phyloP scores from a whole-genome alignment of 2,329 filamentous ascomycete species.

The Aspergillus eucalypticola region DNA sequence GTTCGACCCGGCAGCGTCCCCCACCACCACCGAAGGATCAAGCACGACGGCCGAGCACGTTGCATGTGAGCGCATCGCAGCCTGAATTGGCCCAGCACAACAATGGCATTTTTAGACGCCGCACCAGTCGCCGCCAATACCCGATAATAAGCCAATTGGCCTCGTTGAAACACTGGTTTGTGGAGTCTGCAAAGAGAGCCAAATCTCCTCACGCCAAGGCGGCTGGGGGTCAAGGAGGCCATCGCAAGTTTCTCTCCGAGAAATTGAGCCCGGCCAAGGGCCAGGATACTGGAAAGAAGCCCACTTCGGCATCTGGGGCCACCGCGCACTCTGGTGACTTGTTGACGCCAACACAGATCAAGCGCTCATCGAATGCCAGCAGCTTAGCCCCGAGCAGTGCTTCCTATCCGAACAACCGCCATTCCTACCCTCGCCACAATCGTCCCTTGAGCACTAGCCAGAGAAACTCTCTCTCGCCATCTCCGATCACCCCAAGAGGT shows the following conservation, averaged over 20 bases:
- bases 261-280: constrained; percentile 43
- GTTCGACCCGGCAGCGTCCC: constrained; percentile 75
- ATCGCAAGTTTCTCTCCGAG: constrained; percentile 42
- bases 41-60: constrained; percentile 75
- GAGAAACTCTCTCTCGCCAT: constrained; percentile 78
- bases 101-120: constrained; percentile 57
- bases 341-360: constrained; percentile 41
- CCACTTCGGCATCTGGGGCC: constrained; percentile 24
- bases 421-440: constrained; percentile 42
- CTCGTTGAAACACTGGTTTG: constrained; percentile 71
- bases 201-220: constrained; percentile 54
- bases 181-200: constrained; percentile 65
- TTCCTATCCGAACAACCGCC: constrained; percentile 44
- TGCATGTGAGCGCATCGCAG: constrained; percentile 77
- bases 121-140: constrained; percentile 58
- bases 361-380: constrained; percentile 44
- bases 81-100: constrained; percentile 61
- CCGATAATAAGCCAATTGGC: constrained; percentile 67
- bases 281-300: constrained; percentile 36
- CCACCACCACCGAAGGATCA: constrained; percentile 85
- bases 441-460: constrained; percentile 38
- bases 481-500: constrained; percentile 82
- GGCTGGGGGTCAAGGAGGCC: constrained; percentile 27
- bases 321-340: constrained; percentile 28
- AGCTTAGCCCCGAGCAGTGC: constrained; percentile 45